Evolutionary conservation across 352 stramenopile species (phyloP), one percentile per base, ranked within the genome.

Genomic region (Phytophthora boehmeriae): DNA sequence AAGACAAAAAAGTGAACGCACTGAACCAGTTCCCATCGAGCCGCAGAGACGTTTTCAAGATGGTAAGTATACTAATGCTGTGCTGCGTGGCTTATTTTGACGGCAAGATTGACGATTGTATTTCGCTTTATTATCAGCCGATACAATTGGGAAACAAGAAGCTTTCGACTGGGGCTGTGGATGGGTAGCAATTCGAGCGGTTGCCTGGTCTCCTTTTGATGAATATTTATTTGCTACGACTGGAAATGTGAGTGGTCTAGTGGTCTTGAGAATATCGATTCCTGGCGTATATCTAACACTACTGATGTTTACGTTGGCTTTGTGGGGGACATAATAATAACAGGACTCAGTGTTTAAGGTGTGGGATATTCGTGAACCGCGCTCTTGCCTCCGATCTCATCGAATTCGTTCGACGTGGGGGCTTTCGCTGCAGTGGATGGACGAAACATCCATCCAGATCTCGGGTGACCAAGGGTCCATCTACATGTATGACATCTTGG

Each of bases 291-390:
- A 30, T 30, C 25, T 30, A 30, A 6, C 25, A 30, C 25, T 6
- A 30, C 25, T 30, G 25, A 30, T n/a, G n/a, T n/a, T n/a, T n/a
- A n/a, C 25, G 25, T 6, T 6, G 25, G 6, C 6, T 30, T 30
- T 30, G 25, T 30, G 25, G 25, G 25, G 3, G n/a, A n/a, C n/a
- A n/a, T n/a, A 2, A n/a, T 45, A n/a, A 23, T n/a, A 28, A 36
- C 32, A 95, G 86, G 87, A 96, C 63, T 91, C 83, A 2, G 47
- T 86, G 13, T 89, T 96, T 51, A 93, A 93, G 34, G 63, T 96
- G 11, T 96, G 87, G 87, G 87, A 96, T 57, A 68, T 94, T 20
- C 81, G 87, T 44, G 85, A 96, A 45, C 81, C 87, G 36, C 80
- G 86, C 6, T 76, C 92, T 13, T 91, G 80, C 43, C 63, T 94